Percentiles rank a stretch among this genome's conserved stretches.
Conservation (phyloP, 306 rosid species). For the Arachis hypogaea region DNA sequence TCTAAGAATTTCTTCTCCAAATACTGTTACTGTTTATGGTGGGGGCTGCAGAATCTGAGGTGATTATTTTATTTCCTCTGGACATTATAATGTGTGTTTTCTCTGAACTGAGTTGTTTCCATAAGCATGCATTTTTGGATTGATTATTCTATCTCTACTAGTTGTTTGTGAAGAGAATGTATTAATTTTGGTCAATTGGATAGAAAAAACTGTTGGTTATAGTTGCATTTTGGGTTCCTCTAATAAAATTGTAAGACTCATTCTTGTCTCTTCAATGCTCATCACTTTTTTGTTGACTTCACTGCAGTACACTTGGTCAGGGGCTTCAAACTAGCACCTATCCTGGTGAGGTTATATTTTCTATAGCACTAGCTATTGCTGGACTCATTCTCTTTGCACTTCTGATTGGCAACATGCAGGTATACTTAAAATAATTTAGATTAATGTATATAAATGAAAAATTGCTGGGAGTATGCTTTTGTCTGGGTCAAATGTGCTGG, state of each 20-base stretch:
- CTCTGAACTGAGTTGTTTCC: slow-evolving; percentile 8
- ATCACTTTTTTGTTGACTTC: slow-evolving; percentile 32
- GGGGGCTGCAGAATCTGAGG: slow-evolving; percentile 99
- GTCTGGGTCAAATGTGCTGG: slow-evolving; percentile 21
- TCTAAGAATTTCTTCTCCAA: slow-evolving; percentile 69
- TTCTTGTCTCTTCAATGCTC: not conserved
- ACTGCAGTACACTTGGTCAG: slow-evolving; percentile 94
- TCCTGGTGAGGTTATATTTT: slow-evolving; percentile 90
- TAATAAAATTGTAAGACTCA: not conserved
- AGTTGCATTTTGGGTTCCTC: slow-evolving; percentile 14
- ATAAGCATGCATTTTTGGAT: slow-evolving; percentile 15
- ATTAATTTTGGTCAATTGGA: not conserved
- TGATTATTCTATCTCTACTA: slow-evolving; percentile 21
- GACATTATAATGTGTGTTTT: slow-evolving; percentile 1
- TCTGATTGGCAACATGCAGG: slow-evolving; percentile 99
- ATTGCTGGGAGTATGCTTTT: slow-evolving; percentile 28
- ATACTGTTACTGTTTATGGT: slow-evolving; percentile 96
- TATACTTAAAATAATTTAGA: slow-evolving; percentile 42
- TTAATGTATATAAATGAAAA: slow-evolving; percentile 20
- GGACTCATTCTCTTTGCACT: slow-evolving; percentile 99
- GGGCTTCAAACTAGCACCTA: slow-evolving; percentile 95
- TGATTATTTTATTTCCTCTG: slow-evolving; percentile 36
- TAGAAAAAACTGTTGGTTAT: slow-evolving; percentile 10
- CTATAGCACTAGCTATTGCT: slow-evolving; percentile 80
- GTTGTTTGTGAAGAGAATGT: not conserved